Percentiles rank a stretch among this genome's conserved stretches.
phyloP scores from a whole-genome alignment of 257 asterid genomes.

The Fraxinus cuspidata region DNA sequence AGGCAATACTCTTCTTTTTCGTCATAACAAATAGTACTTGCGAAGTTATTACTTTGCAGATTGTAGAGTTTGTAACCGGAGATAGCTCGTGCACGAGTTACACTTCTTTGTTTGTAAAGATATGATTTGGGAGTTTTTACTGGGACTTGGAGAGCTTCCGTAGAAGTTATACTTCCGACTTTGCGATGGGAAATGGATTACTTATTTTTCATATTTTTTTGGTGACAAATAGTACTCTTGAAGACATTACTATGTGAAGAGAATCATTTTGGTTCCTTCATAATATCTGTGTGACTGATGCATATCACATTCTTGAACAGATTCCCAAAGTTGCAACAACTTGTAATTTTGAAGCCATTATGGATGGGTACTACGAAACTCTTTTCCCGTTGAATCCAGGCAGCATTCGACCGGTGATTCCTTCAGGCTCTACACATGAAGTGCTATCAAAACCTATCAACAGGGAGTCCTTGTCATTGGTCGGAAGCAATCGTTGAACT shows the following conservation, averaged over 20 bases:
- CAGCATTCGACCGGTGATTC: conserved; percentile 62
- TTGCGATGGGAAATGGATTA: not conserved
- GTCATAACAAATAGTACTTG: not conserved
- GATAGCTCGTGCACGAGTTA: too few relatives aligned
- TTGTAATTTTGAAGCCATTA: conserved; percentile 73
- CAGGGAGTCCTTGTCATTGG: conserved; percentile 42
- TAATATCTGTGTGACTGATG: not conserved
- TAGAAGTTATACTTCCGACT: too few relatives aligned
- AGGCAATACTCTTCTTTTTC: not conserved
- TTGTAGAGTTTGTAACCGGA: not conserved
- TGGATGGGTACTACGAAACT: conserved; percentile 83
- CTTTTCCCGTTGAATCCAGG: conserved; percentile 95
- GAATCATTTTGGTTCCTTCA: not conserved
- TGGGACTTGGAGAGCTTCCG: too few relatives aligned
- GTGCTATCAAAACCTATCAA: conserved; percentile 54
- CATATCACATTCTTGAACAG: conserved; percentile 40
- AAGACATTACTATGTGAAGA: not conserved
- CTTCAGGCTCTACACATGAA: conserved; percentile 55
- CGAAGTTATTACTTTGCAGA: not conserved
- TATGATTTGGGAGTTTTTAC: too few relatives aligned
- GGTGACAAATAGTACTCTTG: not conserved
- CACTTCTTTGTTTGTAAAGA: not conserved
- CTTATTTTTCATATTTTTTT: too few relatives aligned
- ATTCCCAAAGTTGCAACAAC: conserved; percentile 88
- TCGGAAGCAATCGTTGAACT: conserved; percentile 25